Percentiles rank a stretch among this genome's conserved stretches.
These are phyloP conservation scores for Exserohilum turcica DNA, from an alignment of 2,329 filamentous ascomycete genomes.

Conservation along the genomic window DNA sequence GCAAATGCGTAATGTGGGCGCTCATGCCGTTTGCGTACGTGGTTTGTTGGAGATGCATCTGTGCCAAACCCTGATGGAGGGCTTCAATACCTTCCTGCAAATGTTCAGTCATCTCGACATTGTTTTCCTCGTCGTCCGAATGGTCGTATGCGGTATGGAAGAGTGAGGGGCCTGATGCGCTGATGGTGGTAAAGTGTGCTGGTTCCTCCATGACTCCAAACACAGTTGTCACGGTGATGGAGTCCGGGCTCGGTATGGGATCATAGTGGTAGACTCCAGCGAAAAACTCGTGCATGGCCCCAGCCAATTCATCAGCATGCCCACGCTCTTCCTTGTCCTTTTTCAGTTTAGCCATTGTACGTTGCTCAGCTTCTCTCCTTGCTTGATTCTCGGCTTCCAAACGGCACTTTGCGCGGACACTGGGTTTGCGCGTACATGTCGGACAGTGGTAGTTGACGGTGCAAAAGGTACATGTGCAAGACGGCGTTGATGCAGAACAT, in stretches of 20 bases:
- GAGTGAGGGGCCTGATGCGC: conserved; percentile 26
- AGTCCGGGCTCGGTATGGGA: conserved; percentile 37
- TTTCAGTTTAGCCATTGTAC: conserved; percentile 35
- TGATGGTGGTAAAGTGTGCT: conserved; percentile 37
- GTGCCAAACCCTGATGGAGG: conserved; percentile 8
- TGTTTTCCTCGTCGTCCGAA: conserved; percentile 20
- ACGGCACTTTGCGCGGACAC: conserved; percentile 43
- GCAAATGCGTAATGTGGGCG: conserved; percentile 3
- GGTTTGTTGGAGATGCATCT: conserved; percentile 3
- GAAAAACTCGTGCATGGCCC: conserved; percentile 45
- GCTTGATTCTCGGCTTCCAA: conserved; percentile 43
- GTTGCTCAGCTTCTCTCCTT: conserved; percentile 38
- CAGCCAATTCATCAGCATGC: conserved; percentile 43
- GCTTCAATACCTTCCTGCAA: conserved; percentile 13
- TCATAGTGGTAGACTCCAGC: conserved; percentile 30
- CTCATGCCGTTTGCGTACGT: background rate
- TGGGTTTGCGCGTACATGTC: conserved; percentile 40
- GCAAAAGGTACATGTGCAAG: conserved; percentile 49
- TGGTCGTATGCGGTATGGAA: conserved; percentile 19
- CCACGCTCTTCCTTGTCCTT: conserved; percentile 43
- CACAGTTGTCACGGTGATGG: conserved; percentile 43
- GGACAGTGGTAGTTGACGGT: conserved; percentile 49
- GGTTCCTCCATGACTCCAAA: conserved; percentile 43
- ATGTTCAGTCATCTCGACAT: conserved; percentile 27
- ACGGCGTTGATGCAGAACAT: conserved; percentile 38